Evolutionary conservation across 441 rosid genomes (phyloP).

Genomic region (Brassica balearica): DNA sequence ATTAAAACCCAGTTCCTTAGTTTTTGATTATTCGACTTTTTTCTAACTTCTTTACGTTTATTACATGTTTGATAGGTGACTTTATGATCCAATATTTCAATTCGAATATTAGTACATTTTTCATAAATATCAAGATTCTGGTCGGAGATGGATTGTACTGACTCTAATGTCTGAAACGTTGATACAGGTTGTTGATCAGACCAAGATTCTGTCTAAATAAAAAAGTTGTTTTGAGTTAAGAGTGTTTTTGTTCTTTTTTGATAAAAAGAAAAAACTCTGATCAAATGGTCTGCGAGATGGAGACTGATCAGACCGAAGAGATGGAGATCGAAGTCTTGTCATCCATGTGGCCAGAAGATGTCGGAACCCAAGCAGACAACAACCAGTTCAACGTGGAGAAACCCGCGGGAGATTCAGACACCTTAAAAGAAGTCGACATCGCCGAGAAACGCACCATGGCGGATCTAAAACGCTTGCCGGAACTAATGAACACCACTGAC

Average conservation of each 20-base stretch:
- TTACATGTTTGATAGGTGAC: background rate
- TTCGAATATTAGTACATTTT: background rate
- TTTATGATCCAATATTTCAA: background rate
- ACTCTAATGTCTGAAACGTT: background rate
- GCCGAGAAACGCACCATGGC: slow-evolving; percentile 51
- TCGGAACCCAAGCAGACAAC: slow-evolving; percentile 70
- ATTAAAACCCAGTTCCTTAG: background rate
- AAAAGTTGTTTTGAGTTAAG: background rate
- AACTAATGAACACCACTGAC: slow-evolving; percentile 66
- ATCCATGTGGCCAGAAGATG: slow-evolving; percentile 99
- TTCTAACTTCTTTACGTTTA: background rate
- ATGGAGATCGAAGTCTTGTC: slow-evolving; percentile 86
- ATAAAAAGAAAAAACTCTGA: slow-evolving; percentile 22
- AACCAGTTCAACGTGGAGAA: slow-evolving; percentile 91
- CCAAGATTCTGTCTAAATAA: slow-evolving; percentile 10
- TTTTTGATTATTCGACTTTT: background rate
- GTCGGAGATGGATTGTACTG: slow-evolving; percentile 8
- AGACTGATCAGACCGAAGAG: slow-evolving; percentile 69
- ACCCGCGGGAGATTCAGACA: slow-evolving; percentile 84
- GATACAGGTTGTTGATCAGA: slow-evolving; percentile 27
- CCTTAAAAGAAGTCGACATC: slow-evolving; percentile 84
- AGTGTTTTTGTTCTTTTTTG: slow-evolving; percentile 17
- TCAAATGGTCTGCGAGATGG: slow-evolving; percentile 64
- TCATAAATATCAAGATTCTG: slow-evolving; percentile 10
- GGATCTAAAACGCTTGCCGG: slow-evolving; percentile 70